Percentiles rank a stretch among this genome's conserved stretches.
These are phyloP conservation scores for Excoecaria cochinchinensis DNA, from an alignment of 345 rosid species.

Conservation along the genomic window DNA sequence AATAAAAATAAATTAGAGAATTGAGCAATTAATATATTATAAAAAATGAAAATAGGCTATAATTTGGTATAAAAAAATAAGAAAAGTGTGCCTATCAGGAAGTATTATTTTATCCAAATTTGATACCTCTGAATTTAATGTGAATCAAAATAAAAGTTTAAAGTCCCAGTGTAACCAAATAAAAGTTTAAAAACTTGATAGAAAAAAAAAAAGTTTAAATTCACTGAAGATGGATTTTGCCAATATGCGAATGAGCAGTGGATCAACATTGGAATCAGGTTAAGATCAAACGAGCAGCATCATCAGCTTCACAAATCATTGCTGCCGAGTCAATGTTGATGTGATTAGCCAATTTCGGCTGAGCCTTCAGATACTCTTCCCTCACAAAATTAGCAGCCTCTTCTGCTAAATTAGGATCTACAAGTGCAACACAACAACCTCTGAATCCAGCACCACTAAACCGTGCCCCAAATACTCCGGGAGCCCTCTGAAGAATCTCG, in stretches of 20 bases:
- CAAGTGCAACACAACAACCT: conserved; percentile 87
- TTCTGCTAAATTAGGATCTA: conserved; percentile 51
- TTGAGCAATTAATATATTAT: no score
- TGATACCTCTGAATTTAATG: no score
- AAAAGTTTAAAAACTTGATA: no score
- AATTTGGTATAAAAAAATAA: no score
- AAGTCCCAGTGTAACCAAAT: no score
- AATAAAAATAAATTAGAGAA: no score
- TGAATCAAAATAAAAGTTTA: no score
- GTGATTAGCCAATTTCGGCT: conserved; percentile 60
- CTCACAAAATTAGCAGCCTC: conserved; percentile 65
- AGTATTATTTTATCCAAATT: no score
- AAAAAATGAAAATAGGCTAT: no score
- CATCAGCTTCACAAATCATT: conserved; percentile 70
- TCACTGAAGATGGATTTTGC: no score
- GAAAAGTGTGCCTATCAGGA: no score
- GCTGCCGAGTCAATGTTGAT: conserved; percentile 44
- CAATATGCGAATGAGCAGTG: not conserved
- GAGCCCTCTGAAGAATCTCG: conserved; percentile 54
- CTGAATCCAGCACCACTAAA: conserved; percentile 95
- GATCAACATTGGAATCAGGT: conserved; percentile 11
- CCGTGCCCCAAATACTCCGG: conserved; percentile 80
- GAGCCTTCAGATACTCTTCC: conserved; percentile 56
- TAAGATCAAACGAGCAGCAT: conserved; percentile 60
- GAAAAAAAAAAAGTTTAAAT: no score